Base-by-base conservation (phyloP, 169 alveolate genomes). In the Eimeria acervulina region DNA sequence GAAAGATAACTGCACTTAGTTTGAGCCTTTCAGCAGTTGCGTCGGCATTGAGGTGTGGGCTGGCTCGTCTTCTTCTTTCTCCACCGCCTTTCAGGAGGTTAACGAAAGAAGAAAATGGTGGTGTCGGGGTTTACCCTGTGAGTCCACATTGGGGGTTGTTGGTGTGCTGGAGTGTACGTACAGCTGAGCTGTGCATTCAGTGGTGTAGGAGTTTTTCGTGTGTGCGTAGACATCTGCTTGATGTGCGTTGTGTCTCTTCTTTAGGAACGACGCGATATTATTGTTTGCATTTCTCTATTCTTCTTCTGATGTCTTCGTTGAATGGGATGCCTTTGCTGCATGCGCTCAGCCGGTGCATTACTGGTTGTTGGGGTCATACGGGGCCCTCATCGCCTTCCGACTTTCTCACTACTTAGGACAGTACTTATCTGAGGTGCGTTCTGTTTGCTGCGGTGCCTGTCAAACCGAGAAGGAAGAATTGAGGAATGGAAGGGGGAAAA, bases 341-440 rank as follows among this genome's bases (percentile, higher is more conserved):
- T 97, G 98, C 85, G 78, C 96, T 44, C 95, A 96, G 94, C 98
- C 98, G 28, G 96, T 97, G 44, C 98, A 97, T 90, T 89, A 96
- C 66, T 97, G 98, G 98, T 93, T 97, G 33, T 94, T 97, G 72
- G 95, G 97, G 38, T 97, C 98, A 59, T 97, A 97, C 81, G 96
- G 95, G 38, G 95, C 98, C 47, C 96, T 97, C 74, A 83, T 97
- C 38, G 81, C 96, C 42, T 97, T 96, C 90, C 94, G 98, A 70
- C 88, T 97, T 72, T 88, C 97, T 31, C 97, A 97, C 92, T 97
- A 96, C 92, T 87, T 97, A 10, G 97, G 97, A 1, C 97, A 95
- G 78, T 96, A 97, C 72, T 96, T 97, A 13, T 95, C 97, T n/a
- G 97, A 97, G 38, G 95, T 90, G 23, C 19, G 90, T 51, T 81